A percentile compares a stretch with the other conserved stretches of the same genome.
Conservation (phyloP, 192 early-diverging fungal genomes). For the Backusella liffmaniae region DNA sequence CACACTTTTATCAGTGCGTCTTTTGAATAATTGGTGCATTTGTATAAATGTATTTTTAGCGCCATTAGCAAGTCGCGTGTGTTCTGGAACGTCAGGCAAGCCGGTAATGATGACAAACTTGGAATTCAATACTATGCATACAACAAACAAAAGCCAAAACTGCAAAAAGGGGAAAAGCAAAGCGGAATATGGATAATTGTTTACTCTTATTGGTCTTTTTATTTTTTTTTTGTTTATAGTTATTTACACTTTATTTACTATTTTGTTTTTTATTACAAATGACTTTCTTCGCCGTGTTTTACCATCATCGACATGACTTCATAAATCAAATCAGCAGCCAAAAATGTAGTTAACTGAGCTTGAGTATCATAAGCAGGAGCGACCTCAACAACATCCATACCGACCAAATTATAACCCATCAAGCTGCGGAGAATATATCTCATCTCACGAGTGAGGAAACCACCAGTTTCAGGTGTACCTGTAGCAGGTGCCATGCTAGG, state of each 20-base stretch:
- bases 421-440: constrained; percentile 35
- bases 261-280: neutral
- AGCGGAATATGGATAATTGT: neutral
- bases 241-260: constrained; percentile 1
- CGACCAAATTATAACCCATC: constrained; percentile 38
- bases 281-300: constrained; percentile 18
- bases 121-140: neutral
- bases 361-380: constrained; percentile 44
- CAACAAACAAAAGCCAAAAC: neutral
- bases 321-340: constrained; percentile 34
- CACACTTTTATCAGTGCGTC: constrained; percentile 4
- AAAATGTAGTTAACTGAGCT: constrained; percentile 39
- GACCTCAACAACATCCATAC: constrained; percentile 45
- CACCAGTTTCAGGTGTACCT: constrained; percentile 42
- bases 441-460: constrained; percentile 42
- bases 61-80: neutral
- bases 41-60: neutral
- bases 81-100: neutral
- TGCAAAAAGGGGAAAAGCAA: neutral
- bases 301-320: constrained; percentile 35
- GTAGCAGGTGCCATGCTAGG: constrained; percentile 36
- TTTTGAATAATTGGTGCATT: neutral
- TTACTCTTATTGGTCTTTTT: neutral
- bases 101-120: constrained; percentile 1
- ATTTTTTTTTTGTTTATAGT: neutral